A percentile compares a stretch with the other conserved stretches of the same genome.
Evolutionary conservation across 192 early-diverging fungal genomes (phyloP).

Genomic region (Podochytrium sp.): DNA sequence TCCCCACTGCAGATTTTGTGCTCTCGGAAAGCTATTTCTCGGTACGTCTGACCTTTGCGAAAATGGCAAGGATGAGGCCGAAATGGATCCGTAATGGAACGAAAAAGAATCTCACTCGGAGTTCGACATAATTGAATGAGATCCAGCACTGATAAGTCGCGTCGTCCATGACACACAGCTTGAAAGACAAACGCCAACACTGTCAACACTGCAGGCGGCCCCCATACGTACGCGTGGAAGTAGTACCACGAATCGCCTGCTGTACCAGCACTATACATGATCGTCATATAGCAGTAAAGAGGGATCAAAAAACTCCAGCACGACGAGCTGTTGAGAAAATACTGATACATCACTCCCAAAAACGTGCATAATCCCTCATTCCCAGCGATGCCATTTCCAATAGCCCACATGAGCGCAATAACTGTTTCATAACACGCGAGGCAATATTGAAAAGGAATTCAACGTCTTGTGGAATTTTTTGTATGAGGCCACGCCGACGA

Average conservation of each 20-base stretch:
- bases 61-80: background rate
- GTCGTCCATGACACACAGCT: background rate
- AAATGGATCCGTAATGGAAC: slow-evolving; percentile 18
- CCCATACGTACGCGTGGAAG: background rate
- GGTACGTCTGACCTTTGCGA: background rate
- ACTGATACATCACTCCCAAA: slow-evolving; percentile 8
- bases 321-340: background rate
- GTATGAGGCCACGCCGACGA: background rate
- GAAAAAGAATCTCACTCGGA: slow-evolving; percentile 6
- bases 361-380: background rate
- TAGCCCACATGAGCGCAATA: background rate
- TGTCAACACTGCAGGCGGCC: background rate
- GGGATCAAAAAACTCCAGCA: slow-evolving; percentile 5
- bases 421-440: background rate
- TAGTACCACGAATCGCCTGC: background rate
- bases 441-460: background rate
- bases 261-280: background rate
- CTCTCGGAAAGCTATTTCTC: background rate
- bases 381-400: background rate
- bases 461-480: background rate
- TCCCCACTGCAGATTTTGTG: background rate
- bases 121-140: background rate
- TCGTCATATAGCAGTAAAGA: slow-evolving; percentile 5
- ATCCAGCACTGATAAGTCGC: slow-evolving; percentile 24
- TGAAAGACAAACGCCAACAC: background rate